Base-by-base conservation (phyloP, 1,284 basidiomycete genomes). In the Termitomyces sp. region DNA sequence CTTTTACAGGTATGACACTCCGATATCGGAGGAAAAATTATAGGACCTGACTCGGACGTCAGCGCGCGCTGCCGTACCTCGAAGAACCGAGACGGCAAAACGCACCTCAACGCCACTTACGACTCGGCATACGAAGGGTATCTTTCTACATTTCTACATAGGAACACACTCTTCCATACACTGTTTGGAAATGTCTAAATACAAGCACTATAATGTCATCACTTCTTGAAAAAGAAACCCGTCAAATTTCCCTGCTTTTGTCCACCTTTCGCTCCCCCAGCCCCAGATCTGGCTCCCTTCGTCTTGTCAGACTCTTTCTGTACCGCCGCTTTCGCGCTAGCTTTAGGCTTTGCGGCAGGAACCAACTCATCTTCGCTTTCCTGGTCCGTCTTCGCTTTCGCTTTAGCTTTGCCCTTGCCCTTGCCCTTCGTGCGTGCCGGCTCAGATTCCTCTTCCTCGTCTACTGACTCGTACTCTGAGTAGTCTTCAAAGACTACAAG, bases 391-490 rank as follows among this genome's bases (percentile, higher is more conserved):
- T 68, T 69, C 0, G 57, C 53, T 58, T 71, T 71, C 6, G 54
- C 61, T 54, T 73, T 72, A 1, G 61, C 57, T 51, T 71, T 74
- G 21, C 53, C 61, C 53, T 73, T 72, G 2, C 60, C 55, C 52
- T 71, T 74, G 21, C 57, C 46, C 57, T 71, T 70, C 13, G 62
- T 58, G 5, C 64, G 58, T 54, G 73, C 68, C 17, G 66, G 61
- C 42, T 73, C 75, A 13, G 70, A 62, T 56, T 75, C 70, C 31
- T 76, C 78, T 9, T 81, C 79, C 61, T 86, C 86, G 21, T 82
- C 81, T 1, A 86, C 84, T 5, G 87, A 89, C 68, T 92, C 88
- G 64, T 88, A 91, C 13, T 81, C 81, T 2, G 87, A 88, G 65
- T 88, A 88, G 64, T 91, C 89, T 64, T 88, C 84, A 31, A 79